Base-by-base conservation (phyloP, 768 basidiomycete species). In the Butyriboletus loyo region DNA sequence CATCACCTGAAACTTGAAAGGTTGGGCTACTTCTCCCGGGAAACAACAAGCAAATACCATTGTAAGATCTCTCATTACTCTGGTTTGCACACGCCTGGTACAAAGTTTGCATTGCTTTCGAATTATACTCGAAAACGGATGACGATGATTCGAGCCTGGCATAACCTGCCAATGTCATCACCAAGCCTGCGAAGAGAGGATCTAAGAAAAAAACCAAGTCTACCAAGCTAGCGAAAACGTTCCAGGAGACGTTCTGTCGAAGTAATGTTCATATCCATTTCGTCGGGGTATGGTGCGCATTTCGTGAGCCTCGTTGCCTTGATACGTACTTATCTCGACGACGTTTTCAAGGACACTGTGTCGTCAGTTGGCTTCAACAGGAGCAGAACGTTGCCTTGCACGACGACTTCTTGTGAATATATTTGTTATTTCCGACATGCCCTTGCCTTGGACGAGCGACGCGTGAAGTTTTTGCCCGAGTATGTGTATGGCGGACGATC, bases 361-460 rank as follows among this genome's bases (percentile, higher is more conserved):
- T 27, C 41, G 6, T 27, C 41, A 2, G 41, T 42, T 9, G 25
- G 41, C 6, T 11, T 77, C 3, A 35, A 67, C 3, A 59, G 75
- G 37, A 57, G 51, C 13, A 65, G 54, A 13, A 63, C 53, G 21
- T 50, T 75, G 7, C 74, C 77, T 6, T 55, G 52, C 21, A 73
- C 73, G 7, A 65, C 63, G 17, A 53, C 52, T 8, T 60, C 62
- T 2, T 63, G 57, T 46, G 57, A 69, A 31, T 28, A 52, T 34
- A 42, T 42, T 3, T 54, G 30, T 2, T 13, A 54, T 28, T 45
- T 54, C 7, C 41, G 53, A 31, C 40, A 42, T 1, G 40, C 25
- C 8, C 61, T 86, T 14, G 65, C 83, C 1, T 74, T 87, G 15
- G 83, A 85, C 44, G 83, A 85, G 48, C 77, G 71, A 1, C 75